A percentile compares a stretch with the other conserved stretches of the same genome.
These are phyloP conservation scores for Colletotrichum sp. DNA, from an alignment of 2,329 filamentous ascomycete genomes.

Conservation along the genomic window DNA sequence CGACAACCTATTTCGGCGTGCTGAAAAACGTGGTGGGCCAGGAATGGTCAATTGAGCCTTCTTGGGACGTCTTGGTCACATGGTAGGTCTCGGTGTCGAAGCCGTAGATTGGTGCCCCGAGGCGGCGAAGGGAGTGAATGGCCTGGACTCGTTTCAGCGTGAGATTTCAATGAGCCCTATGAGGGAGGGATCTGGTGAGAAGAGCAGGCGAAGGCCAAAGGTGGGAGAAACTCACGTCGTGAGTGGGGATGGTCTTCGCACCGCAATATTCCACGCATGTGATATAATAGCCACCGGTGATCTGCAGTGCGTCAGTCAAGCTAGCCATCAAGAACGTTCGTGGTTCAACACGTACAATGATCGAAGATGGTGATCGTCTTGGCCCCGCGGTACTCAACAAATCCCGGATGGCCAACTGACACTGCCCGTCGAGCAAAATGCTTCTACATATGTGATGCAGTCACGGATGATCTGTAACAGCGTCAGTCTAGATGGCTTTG, in stretches of 20 bases:
- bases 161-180: no score
- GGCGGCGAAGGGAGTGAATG: constrained; percentile 51
- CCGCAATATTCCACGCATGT: constrained; percentile 57
- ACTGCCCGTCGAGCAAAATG: not conserved
- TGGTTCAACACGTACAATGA: no score
- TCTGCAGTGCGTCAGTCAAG: no score
- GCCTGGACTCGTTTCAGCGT: constrained; percentile 47
- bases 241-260: constrained; percentile 66
- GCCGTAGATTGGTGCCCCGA: constrained; percentile 62
- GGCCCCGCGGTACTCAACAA: not conserved
- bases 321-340: no score
- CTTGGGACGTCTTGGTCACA: constrained; percentile 14
- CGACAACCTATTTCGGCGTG: no score
- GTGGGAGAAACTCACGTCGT: constrained; percentile 56
- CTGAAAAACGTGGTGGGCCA: no score
- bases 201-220: not conserved
- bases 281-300: constrained; percentile 38
- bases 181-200: not conserved
- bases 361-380: not conserved
- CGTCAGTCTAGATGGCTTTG: not conserved
- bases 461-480: constrained; percentile 51
- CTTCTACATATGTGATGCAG: not conserved
- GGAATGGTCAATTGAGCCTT: no score
- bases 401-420: not conserved
- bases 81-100: constrained; percentile 52